Percentiles rank a stretch among this genome's conserved stretches.
Evolutionary conservation across 2,329 filamentous ascomycete genomes (phyloP).

Genomic region (Phaeosphaeriaceae sp.): DNA sequence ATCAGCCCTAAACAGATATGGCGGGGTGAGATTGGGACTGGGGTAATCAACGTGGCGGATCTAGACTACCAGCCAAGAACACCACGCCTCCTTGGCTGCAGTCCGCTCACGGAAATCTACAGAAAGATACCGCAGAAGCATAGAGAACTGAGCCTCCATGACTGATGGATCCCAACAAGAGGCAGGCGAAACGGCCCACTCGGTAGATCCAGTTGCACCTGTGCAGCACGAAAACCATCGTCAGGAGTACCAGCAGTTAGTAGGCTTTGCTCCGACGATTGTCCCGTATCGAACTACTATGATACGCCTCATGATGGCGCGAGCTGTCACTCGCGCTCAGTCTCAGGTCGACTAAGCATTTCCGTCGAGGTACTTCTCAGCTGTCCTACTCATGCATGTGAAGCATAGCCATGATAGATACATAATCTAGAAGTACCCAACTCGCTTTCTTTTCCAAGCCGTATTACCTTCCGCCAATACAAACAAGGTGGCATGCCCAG

Average conservation of each 20-base stretch:
- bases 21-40: conserved; percentile 18
- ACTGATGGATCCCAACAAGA: conserved; percentile 4
- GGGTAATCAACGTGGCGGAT: conserved; percentile 40
- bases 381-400: neutral
- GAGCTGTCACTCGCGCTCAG: neutral
- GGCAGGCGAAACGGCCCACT: neutral
- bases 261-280: neutral
- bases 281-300: neutral
- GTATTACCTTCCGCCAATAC: conserved; percentile 27
- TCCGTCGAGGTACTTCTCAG: neutral
- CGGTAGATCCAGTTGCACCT: neutral
- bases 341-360: neutral
- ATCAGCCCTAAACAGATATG: conserved; percentile 15
- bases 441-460: conserved; percentile 26
- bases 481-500: conserved; percentile 35
- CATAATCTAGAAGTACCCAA: neutral
- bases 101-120: conserved; percentile 15
- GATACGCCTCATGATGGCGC: neutral
- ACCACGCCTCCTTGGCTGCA: conserved; percentile 36
- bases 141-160: neutral
- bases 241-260: neutral
- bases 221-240: neutral
- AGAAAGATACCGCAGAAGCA: neutral
- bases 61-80: conserved; percentile 42
- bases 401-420: neutral